These are phyloP conservation scores for Eremothecium sinecaudum DNA, from an alignment of 1,139 yeast genomes.

Conservation along the genomic window DNA sequence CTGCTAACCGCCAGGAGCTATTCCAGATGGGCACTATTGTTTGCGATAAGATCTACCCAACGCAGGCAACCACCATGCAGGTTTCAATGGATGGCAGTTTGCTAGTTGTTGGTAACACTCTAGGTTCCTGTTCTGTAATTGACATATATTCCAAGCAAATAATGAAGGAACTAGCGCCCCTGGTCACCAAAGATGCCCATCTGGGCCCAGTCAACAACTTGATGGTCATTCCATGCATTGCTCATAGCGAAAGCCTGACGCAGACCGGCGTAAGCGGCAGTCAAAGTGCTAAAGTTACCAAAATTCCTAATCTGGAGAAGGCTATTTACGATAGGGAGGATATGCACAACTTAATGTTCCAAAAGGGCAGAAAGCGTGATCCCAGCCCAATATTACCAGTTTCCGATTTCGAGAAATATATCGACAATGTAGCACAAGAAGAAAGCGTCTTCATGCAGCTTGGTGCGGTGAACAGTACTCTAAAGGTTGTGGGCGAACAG, in stretches of 20 bases:
- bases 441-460: constrained; percentile 43
- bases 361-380: constrained; percentile 32
- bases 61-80: constrained; percentile 43
- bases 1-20: constrained; percentile 14
- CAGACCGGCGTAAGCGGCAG: constrained; percentile 31
- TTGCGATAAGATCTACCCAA: constrained; percentile 16
- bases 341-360: constrained; percentile 45
- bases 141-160: constrained; percentile 76
- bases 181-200: constrained; percentile 29
- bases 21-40: constrained; percentile 24
- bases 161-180: constrained; percentile 51
- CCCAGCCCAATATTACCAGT: constrained; percentile 14
- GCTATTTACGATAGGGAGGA: constrained; percentile 39
- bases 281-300: constrained; percentile 18
- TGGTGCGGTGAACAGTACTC: constrained; percentile 35
- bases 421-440: constrained; percentile 41
- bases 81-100: constrained; percentile 70
- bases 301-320: constrained; percentile 51
- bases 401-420: constrained; percentile 36
- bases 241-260: constrained; percentile 44
- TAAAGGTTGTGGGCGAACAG: constrained; percentile 13
- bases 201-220: constrained; percentile 33
- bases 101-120: constrained; percentile 63
- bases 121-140: constrained; percentile 58
- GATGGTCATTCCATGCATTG: constrained; percentile 22